Conservation (phyloP, 495 filamentous ascomycete genomes). For the Penicillium dipodomyicola region DNA sequence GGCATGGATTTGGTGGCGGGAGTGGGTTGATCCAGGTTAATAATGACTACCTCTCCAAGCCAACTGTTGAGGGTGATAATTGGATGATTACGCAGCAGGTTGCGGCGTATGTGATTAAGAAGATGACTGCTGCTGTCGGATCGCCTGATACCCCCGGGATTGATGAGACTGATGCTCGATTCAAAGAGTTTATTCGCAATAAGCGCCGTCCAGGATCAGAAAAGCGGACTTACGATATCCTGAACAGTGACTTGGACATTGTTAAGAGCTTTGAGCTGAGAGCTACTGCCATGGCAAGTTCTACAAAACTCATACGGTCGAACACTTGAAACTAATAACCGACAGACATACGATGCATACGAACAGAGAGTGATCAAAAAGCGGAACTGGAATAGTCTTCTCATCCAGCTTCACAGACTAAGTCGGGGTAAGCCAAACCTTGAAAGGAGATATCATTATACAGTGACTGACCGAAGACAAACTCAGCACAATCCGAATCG, state of each 20-base stretch:
- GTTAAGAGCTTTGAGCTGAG: constrained; percentile 43
- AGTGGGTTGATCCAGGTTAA: constrained; percentile 49
- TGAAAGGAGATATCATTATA: background rate
- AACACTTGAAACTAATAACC: background rate
- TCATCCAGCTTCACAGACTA: constrained; percentile 45
- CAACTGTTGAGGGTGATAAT: constrained; percentile 53
- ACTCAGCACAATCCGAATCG: constrained; percentile 43
- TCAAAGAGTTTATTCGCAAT: constrained; percentile 23
- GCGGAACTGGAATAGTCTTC: constrained; percentile 45
- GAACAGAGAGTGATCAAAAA: constrained; percentile 43
- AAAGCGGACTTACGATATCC: constrained; percentile 8
- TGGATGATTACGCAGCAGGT: constrained; percentile 55
- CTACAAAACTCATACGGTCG: background rate
- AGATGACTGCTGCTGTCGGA: constrained; percentile 38
- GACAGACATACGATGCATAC: constrained; percentile 40
- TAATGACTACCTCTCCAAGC: constrained; percentile 49
- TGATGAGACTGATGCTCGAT: constrained; percentile 27
- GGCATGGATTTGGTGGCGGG: constrained; percentile 49
- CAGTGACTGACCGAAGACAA: background rate
- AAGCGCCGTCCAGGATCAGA: background rate
- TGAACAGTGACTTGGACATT: constrained; percentile 36
- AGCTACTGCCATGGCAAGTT: constrained; percentile 35
- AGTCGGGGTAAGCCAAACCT: constrained; percentile 31
- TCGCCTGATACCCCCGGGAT: constrained; percentile 9
- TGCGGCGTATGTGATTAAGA: constrained; percentile 48